Evolutionary conservation across 73 alveolate species (phyloP).

Genomic region (Paramecium biaurelia): DNA sequence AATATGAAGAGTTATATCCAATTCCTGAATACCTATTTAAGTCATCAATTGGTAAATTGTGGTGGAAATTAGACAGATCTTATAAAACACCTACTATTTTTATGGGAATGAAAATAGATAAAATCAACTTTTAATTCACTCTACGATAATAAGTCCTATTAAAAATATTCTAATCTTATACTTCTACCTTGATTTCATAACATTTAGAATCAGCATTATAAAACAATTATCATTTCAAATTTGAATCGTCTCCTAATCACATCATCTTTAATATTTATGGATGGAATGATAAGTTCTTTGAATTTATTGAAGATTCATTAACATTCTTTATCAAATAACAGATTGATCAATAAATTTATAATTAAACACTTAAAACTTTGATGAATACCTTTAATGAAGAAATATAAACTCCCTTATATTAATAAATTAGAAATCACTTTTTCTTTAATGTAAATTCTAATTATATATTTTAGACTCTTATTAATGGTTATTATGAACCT

Average conservation of each 20-base stretch:
- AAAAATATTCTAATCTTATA: background rate
- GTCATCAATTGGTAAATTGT: background rate
- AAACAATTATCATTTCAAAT: background rate
- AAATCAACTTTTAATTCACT: background rate
- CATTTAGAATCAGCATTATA: background rate
- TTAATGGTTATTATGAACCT: background rate
- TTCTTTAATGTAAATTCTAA: background rate
- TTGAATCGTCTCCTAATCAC: background rate
- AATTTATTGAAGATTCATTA: background rate
- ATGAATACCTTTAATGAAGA: background rate
- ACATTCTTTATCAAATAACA: background rate
- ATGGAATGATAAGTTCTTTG: background rate
- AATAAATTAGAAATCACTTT: background rate
- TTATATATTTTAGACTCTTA: background rate
- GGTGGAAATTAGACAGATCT: slow-evolving; percentile 17
- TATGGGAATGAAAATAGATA: background rate
- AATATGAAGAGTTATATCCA: background rate
- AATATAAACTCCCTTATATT: background rate
- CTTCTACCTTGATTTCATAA: background rate
- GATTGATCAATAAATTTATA: background rate
- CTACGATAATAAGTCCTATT: background rate
- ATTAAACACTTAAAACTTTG: background rate
- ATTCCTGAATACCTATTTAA: background rate
- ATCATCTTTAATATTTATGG: slow-evolving; percentile 1
- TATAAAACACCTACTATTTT: background rate